Evolutionary conservation across 768 basidiomycete genomes (phyloP).

Genomic region (Trametes sanguinea): DNA sequence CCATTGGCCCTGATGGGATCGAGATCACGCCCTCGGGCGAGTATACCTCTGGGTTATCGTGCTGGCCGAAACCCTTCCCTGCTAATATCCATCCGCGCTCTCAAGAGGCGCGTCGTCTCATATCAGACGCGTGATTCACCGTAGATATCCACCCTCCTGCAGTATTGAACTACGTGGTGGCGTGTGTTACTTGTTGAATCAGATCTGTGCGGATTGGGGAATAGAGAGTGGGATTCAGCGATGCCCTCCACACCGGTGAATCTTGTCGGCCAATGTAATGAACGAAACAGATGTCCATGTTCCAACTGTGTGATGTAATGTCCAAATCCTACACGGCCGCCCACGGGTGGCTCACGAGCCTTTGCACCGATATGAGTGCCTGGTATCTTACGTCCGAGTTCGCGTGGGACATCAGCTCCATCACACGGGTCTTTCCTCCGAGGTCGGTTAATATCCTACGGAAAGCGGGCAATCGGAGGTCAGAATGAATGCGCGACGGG

Average conservation of each 20-base stretch:
- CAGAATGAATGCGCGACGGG: neutral
- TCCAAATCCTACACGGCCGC: constrained; percentile 43
- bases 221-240: too few species aligned
- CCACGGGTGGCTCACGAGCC: constrained; percentile 91
- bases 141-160: too few species aligned
- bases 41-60: constrained; percentile 47
- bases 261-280: neutral
- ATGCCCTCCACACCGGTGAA: too few species aligned
- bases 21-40: constrained; percentile 41
- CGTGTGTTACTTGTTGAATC: too few species aligned
- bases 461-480: constrained; percentile 9
- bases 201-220: too few species aligned
- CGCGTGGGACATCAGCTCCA: constrained; percentile 91
- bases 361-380: constrained; percentile 87
- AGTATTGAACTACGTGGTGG: too few species aligned
- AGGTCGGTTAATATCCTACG: constrained; percentile 76
- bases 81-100: constrained; percentile 17
- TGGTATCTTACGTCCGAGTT: constrained; percentile 91
- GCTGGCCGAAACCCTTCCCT: constrained; percentile 34
- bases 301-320: neutral
- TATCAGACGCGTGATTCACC: neutral
- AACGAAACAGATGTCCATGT: constrained; percentile 5
- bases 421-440: constrained; percentile 82
- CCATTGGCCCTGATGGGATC: constrained; percentile 42
- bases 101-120: constrained; percentile 11